A percentile compares a stretch with the other conserved stretches of the same genome.
Evolutionary conservation across 345 rosid species (phyloP).

Genomic region (Cardamine resedifolia): DNA sequence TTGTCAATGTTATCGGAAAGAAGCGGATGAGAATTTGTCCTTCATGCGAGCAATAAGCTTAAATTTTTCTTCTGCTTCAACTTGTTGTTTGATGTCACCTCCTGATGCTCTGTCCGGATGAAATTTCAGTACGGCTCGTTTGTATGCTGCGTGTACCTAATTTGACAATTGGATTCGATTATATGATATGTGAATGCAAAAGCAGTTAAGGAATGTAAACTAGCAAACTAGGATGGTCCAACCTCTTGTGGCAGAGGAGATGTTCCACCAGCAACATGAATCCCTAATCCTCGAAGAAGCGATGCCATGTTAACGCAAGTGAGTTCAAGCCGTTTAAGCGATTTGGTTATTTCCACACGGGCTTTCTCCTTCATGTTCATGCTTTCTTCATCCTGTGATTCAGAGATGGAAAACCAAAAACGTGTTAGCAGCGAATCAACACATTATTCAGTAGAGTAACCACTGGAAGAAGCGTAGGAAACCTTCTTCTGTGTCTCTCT

Average conservation of each 20-base stretch:
- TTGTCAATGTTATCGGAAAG: constrained; percentile 12
- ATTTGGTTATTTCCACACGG: constrained; percentile 58
- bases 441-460: neutral
- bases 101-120: constrained; percentile 86
- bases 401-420: neutral
- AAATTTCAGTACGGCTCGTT: constrained; percentile 65
- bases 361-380: constrained; percentile 67
- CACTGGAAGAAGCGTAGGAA: neutral
- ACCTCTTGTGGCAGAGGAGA: constrained; percentile 62
- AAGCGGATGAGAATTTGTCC: constrained; percentile 48
- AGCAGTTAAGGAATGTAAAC: neutral
- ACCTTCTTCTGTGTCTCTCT: constrained; percentile 91
- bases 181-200: neutral
- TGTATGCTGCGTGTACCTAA: constrained; percentile 82
- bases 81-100: constrained; percentile 66
- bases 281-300: constrained; percentile 73
- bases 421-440: constrained; percentile 10
- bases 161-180: neutral
- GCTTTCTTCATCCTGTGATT: constrained; percentile 70
- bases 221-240: constrained; percentile 26
- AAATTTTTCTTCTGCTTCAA: constrained; percentile 90
- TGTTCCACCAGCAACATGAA: constrained; percentile 54
- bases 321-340: constrained; percentile 61
- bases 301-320: constrained; percentile 67
- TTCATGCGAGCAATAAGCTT: constrained; percentile 88